A percentile compares a stretch with the other conserved stretches of the same genome.
Conservation (phyloP, 73 alveolate species). For the Paramecium biaurelia region DNA sequence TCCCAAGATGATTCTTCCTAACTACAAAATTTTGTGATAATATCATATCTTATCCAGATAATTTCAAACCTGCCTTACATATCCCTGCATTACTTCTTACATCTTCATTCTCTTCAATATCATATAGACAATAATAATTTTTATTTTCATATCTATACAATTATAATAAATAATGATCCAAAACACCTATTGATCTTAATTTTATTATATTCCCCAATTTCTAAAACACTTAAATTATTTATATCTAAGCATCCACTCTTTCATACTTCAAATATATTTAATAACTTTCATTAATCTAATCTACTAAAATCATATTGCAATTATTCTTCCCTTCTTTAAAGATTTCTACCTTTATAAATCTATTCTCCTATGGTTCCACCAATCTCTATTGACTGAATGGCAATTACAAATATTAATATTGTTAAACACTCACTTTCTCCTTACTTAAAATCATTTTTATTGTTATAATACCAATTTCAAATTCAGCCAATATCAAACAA, state of each 20-base stretch:
- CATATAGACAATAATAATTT: neutral
- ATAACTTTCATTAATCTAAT: neutral
- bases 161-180: neutral
- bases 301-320: neutral
- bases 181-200: neutral
- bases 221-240: neutral
- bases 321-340: neutral
- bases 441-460: neutral
- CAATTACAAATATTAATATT: neutral
- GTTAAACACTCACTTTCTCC: neutral
- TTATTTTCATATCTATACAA: neutral
- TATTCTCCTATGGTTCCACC: neutral
- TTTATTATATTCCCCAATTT: neutral
- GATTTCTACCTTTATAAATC: neutral
- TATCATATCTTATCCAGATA: neutral
- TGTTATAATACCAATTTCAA: neutral
- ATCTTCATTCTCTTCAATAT: neutral
- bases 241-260: neutral
- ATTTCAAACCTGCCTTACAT: neutral
- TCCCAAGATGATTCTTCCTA: neutral
- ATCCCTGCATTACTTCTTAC: neutral
- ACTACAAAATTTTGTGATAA: neutral
- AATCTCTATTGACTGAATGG: neutral
- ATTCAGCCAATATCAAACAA: neutral
- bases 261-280: neutral